phyloP scores from a whole-genome alignment of 2,329 filamentous ascomycete genomes.

The Aspergillus fischeri region DNA sequence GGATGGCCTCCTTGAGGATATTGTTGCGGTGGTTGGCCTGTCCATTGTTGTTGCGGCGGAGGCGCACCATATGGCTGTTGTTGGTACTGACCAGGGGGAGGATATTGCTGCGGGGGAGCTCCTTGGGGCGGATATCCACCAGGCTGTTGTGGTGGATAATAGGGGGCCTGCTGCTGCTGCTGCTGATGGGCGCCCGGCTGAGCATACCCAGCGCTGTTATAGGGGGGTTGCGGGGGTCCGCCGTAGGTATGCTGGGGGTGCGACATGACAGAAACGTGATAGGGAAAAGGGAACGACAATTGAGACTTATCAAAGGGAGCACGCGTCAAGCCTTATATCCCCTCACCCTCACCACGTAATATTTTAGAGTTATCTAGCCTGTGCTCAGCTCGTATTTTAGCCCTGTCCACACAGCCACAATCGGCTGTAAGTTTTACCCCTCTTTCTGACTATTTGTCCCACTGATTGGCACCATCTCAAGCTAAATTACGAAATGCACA shows the following conservation, averaged over 20 bases:
- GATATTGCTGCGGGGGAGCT: constrained; percentile 2
- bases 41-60: constrained; percentile 3
- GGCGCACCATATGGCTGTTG: constrained; percentile 3
- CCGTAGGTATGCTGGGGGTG: background rate
- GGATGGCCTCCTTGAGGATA: background rate
- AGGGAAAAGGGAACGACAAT: background rate
- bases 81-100: constrained; percentile 1
- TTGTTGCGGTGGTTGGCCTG: constrained; percentile 1
- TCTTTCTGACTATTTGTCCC: background rate
- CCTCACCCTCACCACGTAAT: too few species aligned
- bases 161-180: background rate
- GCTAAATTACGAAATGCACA: background rate
- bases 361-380: too few species aligned
- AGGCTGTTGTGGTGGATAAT: background rate
- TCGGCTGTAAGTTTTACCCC: background rate
- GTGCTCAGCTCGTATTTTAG: too few species aligned
- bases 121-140: background rate
- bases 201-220: background rate
- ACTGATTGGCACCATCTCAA: background rate
- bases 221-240: background rate
- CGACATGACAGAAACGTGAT: background rate
- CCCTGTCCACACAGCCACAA: background rate
- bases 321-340: background rate
- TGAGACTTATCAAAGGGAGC: background rate
- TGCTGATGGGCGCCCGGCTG: background rate